These are phyloP conservation scores for Kalmusia sp. DNA, from an alignment of 2,329 filamentous ascomycete genomes.

Conservation along the genomic window DNA sequence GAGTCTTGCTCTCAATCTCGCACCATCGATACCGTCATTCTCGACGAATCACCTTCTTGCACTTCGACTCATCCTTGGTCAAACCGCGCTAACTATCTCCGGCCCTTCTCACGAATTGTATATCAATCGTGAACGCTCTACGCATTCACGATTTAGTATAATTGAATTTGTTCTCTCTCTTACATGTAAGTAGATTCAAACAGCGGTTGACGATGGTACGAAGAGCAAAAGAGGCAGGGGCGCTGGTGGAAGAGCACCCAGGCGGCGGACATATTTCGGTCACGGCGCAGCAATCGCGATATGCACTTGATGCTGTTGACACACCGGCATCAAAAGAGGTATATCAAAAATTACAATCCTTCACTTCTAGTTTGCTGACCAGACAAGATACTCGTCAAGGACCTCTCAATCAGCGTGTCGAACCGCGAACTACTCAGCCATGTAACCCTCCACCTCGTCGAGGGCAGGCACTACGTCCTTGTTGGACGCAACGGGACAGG, in stretches of 20 bases:
- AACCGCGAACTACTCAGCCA: constrained; percentile 71
- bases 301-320: constrained; percentile 47
- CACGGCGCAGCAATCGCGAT: constrained; percentile 48
- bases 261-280: constrained; percentile 40
- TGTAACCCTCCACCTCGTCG: constrained; percentile 74
- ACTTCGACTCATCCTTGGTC: constrained; percentile 1
- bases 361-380: neutral
- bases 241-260: constrained; percentile 26
- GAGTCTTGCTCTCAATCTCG: too few relatives aligned
- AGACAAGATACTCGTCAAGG: constrained; percentile 62
- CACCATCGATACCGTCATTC: too few relatives aligned
- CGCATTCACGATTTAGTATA: too few relatives aligned
- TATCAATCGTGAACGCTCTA: neutral
- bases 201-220: constrained; percentile 37
- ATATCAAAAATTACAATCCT: neutral
- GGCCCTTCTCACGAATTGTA: neutral
- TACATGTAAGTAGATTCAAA: too few relatives aligned
- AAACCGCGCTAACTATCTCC: neutral
- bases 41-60: neutral
- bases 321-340: constrained; percentile 48
- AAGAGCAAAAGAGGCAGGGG: constrained; percentile 30
- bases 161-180: too few relatives aligned
- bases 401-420: constrained; percentile 72
- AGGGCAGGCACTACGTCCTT: constrained; percentile 77
- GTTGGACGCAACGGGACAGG: constrained; percentile 83